phyloP scores from a whole-genome alignment of 345 rosid genomes.

The Excoecaria agallocha region DNA sequence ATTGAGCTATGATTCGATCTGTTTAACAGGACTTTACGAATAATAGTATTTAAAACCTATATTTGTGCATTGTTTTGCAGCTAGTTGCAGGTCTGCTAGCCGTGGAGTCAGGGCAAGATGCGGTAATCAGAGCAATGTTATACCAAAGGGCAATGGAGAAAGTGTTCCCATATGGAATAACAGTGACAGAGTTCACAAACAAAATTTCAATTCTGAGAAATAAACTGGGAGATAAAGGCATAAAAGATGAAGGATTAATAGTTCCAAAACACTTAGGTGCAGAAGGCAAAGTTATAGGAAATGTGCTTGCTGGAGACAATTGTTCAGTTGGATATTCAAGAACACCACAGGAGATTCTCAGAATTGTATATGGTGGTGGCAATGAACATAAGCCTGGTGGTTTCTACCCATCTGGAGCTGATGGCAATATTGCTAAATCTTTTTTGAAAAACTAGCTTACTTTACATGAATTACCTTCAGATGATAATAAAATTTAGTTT shows the following conservation, averaged over 20 bases:
- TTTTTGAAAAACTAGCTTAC: constrained; percentile 5
- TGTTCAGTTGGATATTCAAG: constrained; percentile 45
- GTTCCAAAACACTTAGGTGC: constrained; percentile 37
- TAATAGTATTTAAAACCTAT: too few relatives aligned
- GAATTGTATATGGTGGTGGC: constrained; percentile 67
- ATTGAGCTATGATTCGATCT: neutral
- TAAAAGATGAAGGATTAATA: constrained; percentile 58
- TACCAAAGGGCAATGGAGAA: constrained; percentile 30
- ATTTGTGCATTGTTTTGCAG: constrained; percentile 27
- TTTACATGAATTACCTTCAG: neutral
- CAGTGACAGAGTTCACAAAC: constrained; percentile 45
- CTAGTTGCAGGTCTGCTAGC: constrained; percentile 79
- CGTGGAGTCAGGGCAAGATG: constrained; percentile 82
- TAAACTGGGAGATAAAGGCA: constrained; percentile 32
- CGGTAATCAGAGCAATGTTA: constrained; percentile 57
- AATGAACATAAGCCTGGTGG: constrained; percentile 53
- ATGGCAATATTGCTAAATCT: constrained; percentile 56
- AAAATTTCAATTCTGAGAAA: constrained; percentile 37
- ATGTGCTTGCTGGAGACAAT: constrained; percentile 52
- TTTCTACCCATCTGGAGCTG: constrained; percentile 61
- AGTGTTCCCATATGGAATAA: constrained; percentile 39
- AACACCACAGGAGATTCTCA: constrained; percentile 53
- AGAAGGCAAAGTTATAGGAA: constrained; percentile 41
- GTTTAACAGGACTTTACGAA: too few relatives aligned
- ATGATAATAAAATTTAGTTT: neutral